Evolutionary conservation across 1,139 yeast species (phyloP), one percentile per base, ranked within the genome.

Genomic region (Candida mesenterica): DNA sequence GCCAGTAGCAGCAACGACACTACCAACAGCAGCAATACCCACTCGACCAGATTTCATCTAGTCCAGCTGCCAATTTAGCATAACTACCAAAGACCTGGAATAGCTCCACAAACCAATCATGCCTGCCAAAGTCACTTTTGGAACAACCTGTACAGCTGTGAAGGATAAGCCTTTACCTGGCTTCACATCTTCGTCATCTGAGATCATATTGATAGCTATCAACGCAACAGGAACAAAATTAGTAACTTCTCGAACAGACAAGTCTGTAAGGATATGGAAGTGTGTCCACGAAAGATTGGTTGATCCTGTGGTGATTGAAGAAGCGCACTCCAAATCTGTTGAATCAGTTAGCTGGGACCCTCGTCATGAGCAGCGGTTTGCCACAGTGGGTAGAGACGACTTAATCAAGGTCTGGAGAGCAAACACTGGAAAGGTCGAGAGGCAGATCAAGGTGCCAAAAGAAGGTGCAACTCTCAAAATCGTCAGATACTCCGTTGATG

Each of bases 321-420:
- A 61, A 24, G 65, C 79, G 1, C 81, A 75, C 41, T 61, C 59
- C 2, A 63, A 62, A 39, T 59, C 76, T 2, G 75, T 78, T 2
- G 75, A 72, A 31, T 53, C 71, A 12, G 46, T 84, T 2, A 55
- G 77, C 2, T 85, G 92, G 89, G 70, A 78, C 39, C 85, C 89
- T 0, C 52, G 52, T 12, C 65, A 71, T 31, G 76, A 75, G 16
- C 64, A 61, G 29, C 59, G 71, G 17, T 64, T 85, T 41, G 85
- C 79, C 1, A 70, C 85, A 2, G 82, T 77, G 12, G 80, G 82
- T 1, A 59, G 74, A 34, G 86, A 81, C 44, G 56, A 59, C n/a
- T 54, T 53, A 30, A 55, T 84, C 20, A 73, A 70, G 44, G 50
- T 79, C 7, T 84, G 92, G 92, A 73, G 72, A 39, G 68, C 72